Conservation (phyloP, 2,329 filamentous ascomycete genomes). For the Alternaria brassicae region DNA sequence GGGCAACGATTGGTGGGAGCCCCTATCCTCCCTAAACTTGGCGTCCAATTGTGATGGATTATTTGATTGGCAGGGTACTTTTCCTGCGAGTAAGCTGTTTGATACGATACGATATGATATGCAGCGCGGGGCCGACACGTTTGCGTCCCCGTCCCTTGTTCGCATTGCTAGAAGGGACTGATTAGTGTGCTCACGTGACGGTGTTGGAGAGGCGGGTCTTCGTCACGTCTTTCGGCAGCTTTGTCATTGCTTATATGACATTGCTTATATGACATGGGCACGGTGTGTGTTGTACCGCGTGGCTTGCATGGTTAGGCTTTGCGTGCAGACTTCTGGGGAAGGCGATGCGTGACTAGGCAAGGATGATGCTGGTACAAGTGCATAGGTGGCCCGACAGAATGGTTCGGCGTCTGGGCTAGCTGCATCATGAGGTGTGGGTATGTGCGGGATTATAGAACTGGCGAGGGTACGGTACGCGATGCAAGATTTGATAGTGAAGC, state of each 20-base stretch:
- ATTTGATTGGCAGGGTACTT: not conserved
- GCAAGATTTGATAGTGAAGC: not conserved
- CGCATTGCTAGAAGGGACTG: not conserved
- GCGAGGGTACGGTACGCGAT: not conserved
- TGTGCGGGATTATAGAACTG: conserved; percentile 1
- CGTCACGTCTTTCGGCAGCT: not conserved
- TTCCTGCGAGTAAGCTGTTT: not conserved
- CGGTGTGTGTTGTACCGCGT: conserved; percentile 14
- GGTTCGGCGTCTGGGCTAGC: conserved; percentile 4
- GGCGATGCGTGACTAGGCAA: not conserved
- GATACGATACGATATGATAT: not conserved
- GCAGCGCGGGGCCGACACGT: not conserved
- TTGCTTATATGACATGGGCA: conserved; percentile 12
- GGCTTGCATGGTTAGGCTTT: conserved; percentile 19
- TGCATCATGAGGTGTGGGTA: not conserved
- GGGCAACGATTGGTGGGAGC: conserved; percentile 2
- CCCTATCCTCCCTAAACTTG: not conserved
- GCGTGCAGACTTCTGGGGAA: not conserved
- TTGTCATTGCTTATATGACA: conserved; percentile 11
- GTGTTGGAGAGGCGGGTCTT: not conserved
- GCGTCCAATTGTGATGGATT: not conserved
- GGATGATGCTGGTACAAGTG: conserved; percentile 1
- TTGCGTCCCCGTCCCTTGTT: not conserved
- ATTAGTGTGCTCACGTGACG: conserved; percentile 6
- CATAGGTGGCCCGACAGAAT: not conserved